Evolutionary conservation across 352 stramenopile species (phyloP).

Genomic region (Globisporangium radiosum): DNA sequence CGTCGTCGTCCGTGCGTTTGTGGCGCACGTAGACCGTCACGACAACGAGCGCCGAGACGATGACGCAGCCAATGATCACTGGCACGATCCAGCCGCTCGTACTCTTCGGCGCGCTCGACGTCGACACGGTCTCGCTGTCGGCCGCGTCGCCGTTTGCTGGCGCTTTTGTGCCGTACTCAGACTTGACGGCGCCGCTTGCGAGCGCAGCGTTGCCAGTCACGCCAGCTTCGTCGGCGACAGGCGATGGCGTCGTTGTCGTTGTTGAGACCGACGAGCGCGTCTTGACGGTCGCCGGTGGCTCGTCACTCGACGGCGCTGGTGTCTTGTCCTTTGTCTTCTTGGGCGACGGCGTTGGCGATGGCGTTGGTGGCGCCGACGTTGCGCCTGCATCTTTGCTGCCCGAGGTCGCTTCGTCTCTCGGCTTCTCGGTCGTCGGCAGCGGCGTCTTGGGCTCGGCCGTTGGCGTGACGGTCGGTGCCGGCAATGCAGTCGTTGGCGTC

Average conservation of each 20-base stretch:
- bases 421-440: slow-evolving; percentile 17
- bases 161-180: slow-evolving; percentile 40
- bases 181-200: slow-evolving; percentile 29
- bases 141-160: slow-evolving; percentile 15
- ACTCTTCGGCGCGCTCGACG: slow-evolving; percentile 8
- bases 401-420: background rate
- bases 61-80: slow-evolving; percentile 43
- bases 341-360: slow-evolving; percentile 9
- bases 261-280: slow-evolving; percentile 14
- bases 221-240: slow-evolving; percentile 16
- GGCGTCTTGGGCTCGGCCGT: slow-evolving; percentile 16
- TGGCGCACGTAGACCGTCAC: slow-evolving; percentile 57
- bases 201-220: slow-evolving; percentile 19
- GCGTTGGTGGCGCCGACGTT: slow-evolving; percentile 15
- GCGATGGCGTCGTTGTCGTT: slow-evolving; percentile 18
- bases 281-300: slow-evolving; percentile 14
- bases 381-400: slow-evolving; percentile 6
- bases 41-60: slow-evolving; percentile 44
- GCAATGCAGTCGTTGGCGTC: background rate
- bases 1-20: slow-evolving; percentile 32
- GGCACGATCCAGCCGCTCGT: slow-evolving; percentile 48
- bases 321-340: slow-evolving; percentile 4
- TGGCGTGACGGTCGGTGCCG: slow-evolving; percentile 17
- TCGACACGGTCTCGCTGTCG: slow-evolving; percentile 15
- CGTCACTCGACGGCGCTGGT: slow-evolving; percentile 7